A percentile compares a stretch with the other conserved stretches of the same genome.
Conservation (phyloP, 257 asterid genomes). For the Solanum tarapatanum region DNA sequence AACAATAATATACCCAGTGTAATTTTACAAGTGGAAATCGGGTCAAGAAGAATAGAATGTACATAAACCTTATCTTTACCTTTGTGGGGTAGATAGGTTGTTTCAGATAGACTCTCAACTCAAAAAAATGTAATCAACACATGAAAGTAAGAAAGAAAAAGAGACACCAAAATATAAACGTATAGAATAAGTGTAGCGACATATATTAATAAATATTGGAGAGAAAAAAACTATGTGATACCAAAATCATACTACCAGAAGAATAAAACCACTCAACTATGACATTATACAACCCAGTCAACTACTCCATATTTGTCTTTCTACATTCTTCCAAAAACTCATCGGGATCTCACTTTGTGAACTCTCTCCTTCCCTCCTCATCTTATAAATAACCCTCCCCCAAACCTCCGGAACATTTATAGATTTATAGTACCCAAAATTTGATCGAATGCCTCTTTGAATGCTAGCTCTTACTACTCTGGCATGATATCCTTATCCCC, state of each 20-base stretch:
- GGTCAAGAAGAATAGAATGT: no score
- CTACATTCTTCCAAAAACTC: neutral
- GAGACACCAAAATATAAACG: neutral
- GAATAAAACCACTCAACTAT: no score
- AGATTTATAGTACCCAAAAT: neutral
- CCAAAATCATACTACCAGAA: no score
- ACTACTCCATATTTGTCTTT: neutral
- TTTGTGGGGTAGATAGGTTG: no score
- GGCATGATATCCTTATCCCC: neutral
- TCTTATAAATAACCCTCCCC: neutral
- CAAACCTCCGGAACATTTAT: neutral
- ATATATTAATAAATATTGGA: no score
- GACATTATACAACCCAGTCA: neutral
- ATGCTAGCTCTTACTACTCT: neutral
- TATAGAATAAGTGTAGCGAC: neutral
- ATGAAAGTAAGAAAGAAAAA: neutral
- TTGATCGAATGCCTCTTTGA: no score
- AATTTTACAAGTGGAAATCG: no score
- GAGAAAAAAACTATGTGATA: no score
- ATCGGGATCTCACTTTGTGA: neutral
- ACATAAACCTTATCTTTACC: no score
- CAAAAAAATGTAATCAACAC: no score
- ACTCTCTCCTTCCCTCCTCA: neutral
- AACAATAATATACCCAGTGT: no score
- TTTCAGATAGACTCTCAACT: no score